Conservation (phyloP, 2,329 filamentous ascomycete species). For the Aureobasidium sp. region DNA sequence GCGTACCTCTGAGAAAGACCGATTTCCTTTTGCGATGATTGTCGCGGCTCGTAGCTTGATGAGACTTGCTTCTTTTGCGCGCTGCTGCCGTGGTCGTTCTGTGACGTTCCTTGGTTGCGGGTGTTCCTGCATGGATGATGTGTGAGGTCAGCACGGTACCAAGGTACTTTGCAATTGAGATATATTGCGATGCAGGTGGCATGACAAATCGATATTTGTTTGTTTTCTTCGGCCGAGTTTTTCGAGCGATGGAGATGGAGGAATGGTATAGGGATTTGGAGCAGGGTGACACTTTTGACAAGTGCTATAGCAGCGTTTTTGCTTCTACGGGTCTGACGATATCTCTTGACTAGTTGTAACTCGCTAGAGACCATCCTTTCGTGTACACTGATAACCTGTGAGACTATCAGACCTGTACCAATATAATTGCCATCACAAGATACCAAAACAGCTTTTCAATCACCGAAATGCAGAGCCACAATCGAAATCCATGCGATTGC, state of each 20-base stretch:
- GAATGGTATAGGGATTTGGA: not conserved
- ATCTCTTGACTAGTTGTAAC: no score
- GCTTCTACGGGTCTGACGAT: not conserved
- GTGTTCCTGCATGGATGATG: constrained; percentile 6
- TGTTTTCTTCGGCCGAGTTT: no score
- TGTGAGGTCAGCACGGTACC: not conserved
- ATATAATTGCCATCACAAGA: no score
- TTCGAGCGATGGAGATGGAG: not conserved
- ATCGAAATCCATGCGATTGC: no score
- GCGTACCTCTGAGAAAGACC: not conserved
- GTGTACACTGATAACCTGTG: not conserved
- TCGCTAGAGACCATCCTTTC: no score
- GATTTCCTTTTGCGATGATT: not conserved
- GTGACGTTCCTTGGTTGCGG: not conserved
- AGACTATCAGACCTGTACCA: no score
- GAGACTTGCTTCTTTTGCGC: not conserved
- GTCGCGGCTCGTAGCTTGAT: not conserved
- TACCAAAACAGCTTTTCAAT: not conserved
- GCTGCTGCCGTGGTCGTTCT: not conserved
- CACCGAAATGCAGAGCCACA: not conserved
- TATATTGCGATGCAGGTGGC: not conserved
- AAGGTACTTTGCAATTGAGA: not conserved
- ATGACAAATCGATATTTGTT: not conserved
- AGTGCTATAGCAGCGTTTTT: not conserved
- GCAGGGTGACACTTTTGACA: not conserved